A percentile compares a stretch with the other conserved stretches of the same genome.
Conservation (phyloP, 2,329 filamentous ascomycete species). For the Xylaria multiplex region DNA sequence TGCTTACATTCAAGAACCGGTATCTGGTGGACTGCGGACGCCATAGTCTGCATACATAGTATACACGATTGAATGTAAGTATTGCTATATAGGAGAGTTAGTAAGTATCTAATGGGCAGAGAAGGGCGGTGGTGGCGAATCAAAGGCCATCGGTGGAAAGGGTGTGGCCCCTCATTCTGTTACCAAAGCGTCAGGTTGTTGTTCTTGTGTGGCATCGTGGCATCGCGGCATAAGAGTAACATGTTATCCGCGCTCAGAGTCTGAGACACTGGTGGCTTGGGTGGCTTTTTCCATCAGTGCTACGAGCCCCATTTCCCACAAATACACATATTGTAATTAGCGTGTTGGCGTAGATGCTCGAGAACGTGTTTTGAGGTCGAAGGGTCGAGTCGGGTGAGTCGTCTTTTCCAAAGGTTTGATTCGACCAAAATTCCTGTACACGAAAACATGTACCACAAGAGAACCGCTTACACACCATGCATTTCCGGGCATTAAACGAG, state of each 20-base stretch:
- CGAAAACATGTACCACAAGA: slow-evolving; percentile 16
- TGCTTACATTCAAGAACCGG: not conserved
- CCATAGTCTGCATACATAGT: slow-evolving; percentile 9
- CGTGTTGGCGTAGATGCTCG: slow-evolving; percentile 7
- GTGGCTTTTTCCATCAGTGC: slow-evolving; percentile 44
- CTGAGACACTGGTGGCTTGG: slow-evolving; percentile 47
- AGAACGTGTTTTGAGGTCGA: slow-evolving; percentile 3
- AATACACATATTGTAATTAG: slow-evolving; percentile 28
- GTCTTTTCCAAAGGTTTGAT: not conserved
- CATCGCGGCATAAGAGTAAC: slow-evolving; percentile 47
- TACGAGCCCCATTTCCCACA: slow-evolving; percentile 37
- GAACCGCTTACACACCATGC: slow-evolving; percentile 1
- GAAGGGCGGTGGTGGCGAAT: slow-evolving; percentile 39
- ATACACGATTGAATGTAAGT: slow-evolving; percentile 8
- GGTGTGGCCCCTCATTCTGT: slow-evolving; percentile 23
- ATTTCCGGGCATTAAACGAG: not conserved
- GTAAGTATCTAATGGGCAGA: slow-evolving; percentile 38
- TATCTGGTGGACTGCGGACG: not conserved
- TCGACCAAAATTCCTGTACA: not conserved
- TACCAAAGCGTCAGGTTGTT: slow-evolving; percentile 41
- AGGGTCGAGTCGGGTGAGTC: slow-evolving; percentile 7
- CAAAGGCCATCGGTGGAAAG: slow-evolving; percentile 26
- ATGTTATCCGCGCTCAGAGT: slow-evolving; percentile 43
- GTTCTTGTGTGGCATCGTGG: slow-evolving; percentile 46
- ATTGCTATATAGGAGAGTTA: slow-evolving; percentile 30